Conservation (phyloP, 2,329 filamentous ascomycete genomes). For the Cercospora sesami region DNA sequence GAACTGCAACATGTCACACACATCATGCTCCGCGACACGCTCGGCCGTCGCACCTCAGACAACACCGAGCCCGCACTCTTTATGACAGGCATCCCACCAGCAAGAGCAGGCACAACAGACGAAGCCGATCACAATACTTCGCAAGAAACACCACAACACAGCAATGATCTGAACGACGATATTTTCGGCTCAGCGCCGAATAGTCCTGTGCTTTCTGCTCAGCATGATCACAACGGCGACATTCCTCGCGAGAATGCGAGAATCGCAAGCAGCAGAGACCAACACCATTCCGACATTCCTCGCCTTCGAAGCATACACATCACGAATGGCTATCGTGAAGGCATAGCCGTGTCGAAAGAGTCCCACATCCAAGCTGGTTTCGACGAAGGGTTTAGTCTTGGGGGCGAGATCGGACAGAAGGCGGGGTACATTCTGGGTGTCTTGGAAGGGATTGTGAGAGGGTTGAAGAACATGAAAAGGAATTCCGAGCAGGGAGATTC, state of each 20-base stretch:
- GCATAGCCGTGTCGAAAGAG: slow-evolving; percentile 73
- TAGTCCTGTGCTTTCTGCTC: slow-evolving; percentile 37
- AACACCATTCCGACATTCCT: slow-evolving; percentile 64
- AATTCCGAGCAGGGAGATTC: slow-evolving; percentile 31
- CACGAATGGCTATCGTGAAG: slow-evolving; percentile 88
- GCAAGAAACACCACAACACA: background rate
- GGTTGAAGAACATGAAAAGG: slow-evolving; percentile 34
- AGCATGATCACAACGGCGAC: background rate
- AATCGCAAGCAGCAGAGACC: background rate
- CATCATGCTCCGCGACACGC: slow-evolving; percentile 36
- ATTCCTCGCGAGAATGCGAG: background rate
- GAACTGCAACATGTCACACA: background rate
- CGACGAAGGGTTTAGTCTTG: slow-evolving; percentile 84
- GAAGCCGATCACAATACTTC: background rate
- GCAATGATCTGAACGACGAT: slow-evolving; percentile 44
- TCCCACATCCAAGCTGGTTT: slow-evolving; percentile 81
- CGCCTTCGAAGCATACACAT: slow-evolving; percentile 74
- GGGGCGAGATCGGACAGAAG: slow-evolving; percentile 73
- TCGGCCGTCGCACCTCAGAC: slow-evolving; percentile 22
- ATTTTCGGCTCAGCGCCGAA: slow-evolving; percentile 49
- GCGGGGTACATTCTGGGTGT: slow-evolving; percentile 75
- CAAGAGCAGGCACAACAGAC: slow-evolving; percentile 8
- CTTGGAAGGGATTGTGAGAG: slow-evolving; percentile 68
- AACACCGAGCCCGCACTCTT: slow-evolving; percentile 21
- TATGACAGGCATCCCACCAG: slow-evolving; percentile 23